Evolutionary conservation across 1,139 yeast species (phyloP).

Genomic region (Kodamaea suecica): DNA sequence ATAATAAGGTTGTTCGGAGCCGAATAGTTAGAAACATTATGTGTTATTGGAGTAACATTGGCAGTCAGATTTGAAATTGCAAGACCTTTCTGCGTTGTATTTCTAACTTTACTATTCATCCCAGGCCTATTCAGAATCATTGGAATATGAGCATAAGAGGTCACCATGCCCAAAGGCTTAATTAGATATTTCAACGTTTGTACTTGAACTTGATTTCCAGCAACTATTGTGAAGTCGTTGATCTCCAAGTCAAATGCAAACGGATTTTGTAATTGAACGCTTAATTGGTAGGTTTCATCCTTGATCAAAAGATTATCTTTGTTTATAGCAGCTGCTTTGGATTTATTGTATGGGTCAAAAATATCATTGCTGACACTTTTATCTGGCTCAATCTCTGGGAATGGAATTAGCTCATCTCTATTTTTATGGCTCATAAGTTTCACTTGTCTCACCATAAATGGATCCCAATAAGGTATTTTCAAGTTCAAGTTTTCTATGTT

Average conservation of each 20-base stretch:
- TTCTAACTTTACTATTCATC: constrained; percentile 6
- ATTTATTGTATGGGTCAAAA: constrained; percentile 36
- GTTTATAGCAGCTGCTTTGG: constrained; percentile 13
- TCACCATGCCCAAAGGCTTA: constrained; percentile 8
- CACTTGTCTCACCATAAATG: constrained; percentile 56
- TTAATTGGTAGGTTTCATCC: constrained; percentile 54
- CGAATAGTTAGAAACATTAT: constrained; percentile 7
- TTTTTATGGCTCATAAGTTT: constrained; percentile 26
- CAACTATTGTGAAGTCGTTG: constrained; percentile 45
- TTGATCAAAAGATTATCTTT: constrained; percentile 45
- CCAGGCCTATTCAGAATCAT: constrained; percentile 4
- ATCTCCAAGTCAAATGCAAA: constrained; percentile 72
- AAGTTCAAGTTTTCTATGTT: constrained; percentile 18
- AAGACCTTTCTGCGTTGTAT: constrained; percentile 2
- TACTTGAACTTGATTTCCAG: constrained; percentile 28
- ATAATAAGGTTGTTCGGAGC: constrained; percentile 14
- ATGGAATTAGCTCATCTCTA: constrained; percentile 32
- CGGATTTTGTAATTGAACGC: constrained; percentile 71
- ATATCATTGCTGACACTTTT: constrained; percentile 12
- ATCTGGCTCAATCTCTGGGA: constrained; percentile 23
- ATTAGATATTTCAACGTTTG: constrained; percentile 24
- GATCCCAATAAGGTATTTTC: constrained; percentile 62
- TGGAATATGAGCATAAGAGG: not conserved
- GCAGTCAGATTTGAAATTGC: constrained; percentile 2
- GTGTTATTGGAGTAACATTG: constrained; percentile 2